phyloP scores from a whole-genome alignment of 345 rosid species.

The Eucalyptus tenuipes region DNA sequence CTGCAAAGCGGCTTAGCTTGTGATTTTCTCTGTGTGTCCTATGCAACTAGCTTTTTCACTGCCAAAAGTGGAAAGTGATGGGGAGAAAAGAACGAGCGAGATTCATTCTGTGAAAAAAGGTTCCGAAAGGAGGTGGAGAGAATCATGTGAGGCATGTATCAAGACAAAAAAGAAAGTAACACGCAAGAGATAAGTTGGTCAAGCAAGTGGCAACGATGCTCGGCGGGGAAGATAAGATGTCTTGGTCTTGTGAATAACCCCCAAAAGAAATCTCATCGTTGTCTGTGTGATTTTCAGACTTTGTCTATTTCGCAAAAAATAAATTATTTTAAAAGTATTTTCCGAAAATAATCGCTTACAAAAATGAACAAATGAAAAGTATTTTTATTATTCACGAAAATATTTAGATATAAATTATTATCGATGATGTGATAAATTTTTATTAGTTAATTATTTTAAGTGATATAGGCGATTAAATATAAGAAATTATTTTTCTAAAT shows the following conservation, averaged over 20 bases:
- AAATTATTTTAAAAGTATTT: no score
- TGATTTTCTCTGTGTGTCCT: background rate
- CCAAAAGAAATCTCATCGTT: background rate
- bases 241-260: background rate
- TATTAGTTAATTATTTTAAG: no score
- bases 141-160: background rate
- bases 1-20: background rate
- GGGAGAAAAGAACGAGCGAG: background rate
- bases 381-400: no score
- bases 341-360: background rate
- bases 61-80: background rate
- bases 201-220: background rate
- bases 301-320: accelerated
- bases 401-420: no score
- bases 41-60: background rate
- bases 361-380: no score
- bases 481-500: no score
- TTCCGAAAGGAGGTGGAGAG: background rate
- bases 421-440: no score
- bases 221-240: background rate
- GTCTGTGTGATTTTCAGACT: background rate
- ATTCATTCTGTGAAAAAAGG: background rate
- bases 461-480: accelerated
- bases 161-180: background rate
- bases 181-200: background rate